phyloP scores from a whole-genome alignment of 768 basidiomycete genomes.

The Pleurotus salmoneostramineus region DNA sequence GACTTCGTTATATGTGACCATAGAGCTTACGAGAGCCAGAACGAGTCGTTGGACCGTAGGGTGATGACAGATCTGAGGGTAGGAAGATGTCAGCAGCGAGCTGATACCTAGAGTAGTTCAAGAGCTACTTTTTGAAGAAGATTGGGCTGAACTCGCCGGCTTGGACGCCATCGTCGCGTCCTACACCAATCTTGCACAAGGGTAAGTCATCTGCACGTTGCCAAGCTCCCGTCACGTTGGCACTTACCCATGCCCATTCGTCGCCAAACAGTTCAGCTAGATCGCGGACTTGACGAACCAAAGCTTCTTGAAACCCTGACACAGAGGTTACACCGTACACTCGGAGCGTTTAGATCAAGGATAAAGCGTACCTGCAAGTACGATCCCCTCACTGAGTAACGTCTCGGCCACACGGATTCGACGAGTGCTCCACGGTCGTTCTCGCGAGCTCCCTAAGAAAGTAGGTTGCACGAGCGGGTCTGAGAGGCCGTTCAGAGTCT shows the following conservation, averaged over 20 bases:
- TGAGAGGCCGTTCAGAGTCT: constrained; percentile 36
- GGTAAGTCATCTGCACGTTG: not conserved
- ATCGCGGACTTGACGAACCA: constrained; percentile 54
- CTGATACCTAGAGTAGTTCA: not conserved
- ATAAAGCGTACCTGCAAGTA: constrained; percentile 31
- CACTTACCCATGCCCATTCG: constrained; percentile 49
- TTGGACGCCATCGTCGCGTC: constrained; percentile 52
- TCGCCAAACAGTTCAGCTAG: constrained; percentile 48
- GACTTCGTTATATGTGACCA: not conserved
- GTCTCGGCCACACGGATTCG: constrained; percentile 44
- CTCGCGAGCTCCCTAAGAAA: constrained; percentile 28
- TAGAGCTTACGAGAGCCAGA: constrained; percentile 50
- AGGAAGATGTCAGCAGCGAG: not conserved
- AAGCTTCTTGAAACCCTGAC: constrained; percentile 51
- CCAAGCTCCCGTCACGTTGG: not conserved
- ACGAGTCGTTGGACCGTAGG: constrained; percentile 39
- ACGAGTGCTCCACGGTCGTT: constrained; percentile 53
- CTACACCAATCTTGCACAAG: constrained; percentile 46
- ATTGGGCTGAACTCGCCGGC: constrained; percentile 62
- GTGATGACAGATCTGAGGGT: constrained; percentile 25
- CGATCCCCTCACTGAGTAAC: constrained; percentile 34
- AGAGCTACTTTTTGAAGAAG: constrained; percentile 47
- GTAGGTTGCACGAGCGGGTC: constrained; percentile 34
- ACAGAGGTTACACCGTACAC: not conserved
- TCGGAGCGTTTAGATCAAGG: not conserved